A percentile compares a stretch with the other conserved stretches of the same genome.
Evolutionary conservation across 176 grass and related monocot species (phyloP).

Genomic region (Puya raimondii): DNA sequence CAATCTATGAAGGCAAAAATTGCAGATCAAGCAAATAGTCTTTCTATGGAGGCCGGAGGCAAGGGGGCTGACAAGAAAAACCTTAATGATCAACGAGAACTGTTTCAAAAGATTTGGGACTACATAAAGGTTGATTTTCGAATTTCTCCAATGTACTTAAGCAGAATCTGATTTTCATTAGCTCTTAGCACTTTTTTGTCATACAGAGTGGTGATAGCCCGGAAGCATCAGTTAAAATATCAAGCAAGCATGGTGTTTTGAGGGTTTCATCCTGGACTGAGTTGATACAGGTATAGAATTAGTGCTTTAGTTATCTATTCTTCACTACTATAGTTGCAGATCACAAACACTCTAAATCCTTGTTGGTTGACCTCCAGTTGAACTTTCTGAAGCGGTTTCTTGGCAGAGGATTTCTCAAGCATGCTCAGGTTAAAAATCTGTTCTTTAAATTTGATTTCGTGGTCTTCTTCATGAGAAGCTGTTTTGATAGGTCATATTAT

Average conservation of each 20-base stretch:
- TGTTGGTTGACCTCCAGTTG: slow-evolving; percentile 38
- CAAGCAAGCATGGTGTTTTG: slow-evolving; percentile 56
- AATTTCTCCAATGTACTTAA: neutral
- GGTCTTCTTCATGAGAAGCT: slow-evolving; percentile 3
- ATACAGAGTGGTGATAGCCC: slow-evolving; percentile 51
- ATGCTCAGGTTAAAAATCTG: slow-evolving; percentile 49
- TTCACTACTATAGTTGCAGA: neutral
- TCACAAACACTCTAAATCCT: slow-evolving; percentile 7
- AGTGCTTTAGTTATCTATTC: neutral
- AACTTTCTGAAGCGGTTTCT: slow-evolving; percentile 83
- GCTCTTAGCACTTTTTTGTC: slow-evolving; percentile 5
- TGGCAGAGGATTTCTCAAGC: slow-evolving; percentile 87
- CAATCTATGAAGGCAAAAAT: slow-evolving; percentile 88
- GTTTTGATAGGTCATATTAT: neutral
- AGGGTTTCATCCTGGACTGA: slow-evolving; percentile 80
- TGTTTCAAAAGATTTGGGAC: slow-evolving; percentile 83
- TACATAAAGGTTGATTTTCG: slow-evolving; percentile 58
- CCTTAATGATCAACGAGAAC: slow-evolving; percentile 73
- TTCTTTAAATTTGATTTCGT: neutral
- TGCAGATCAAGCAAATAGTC: slow-evolving; percentile 43
- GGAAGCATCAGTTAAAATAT: slow-evolving; percentile 68
- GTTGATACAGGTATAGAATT: slow-evolving; percentile 58
- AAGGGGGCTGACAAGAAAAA: slow-evolving; percentile 98
- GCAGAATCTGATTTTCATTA: neutral
- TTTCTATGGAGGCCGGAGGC: slow-evolving; percentile 72